These are phyloP conservation scores for Penicillium sp. DNA, from an alignment of 2,329 filamentous ascomycete species.

Conservation along the genomic window DNA sequence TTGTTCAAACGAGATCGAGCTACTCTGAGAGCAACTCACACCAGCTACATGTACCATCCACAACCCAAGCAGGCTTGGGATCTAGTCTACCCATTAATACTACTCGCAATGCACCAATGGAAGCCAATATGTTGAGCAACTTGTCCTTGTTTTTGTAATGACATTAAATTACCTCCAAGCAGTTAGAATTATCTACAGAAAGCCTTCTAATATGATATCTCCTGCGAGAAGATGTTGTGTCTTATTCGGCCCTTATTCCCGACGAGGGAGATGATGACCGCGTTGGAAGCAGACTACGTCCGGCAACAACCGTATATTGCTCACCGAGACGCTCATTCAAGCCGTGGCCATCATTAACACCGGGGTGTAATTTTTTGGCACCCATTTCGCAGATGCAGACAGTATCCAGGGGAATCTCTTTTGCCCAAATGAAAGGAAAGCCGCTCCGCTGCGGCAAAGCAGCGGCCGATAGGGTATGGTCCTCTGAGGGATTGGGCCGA, in stretches of 20 bases:
- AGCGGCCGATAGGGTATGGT: not conserved
- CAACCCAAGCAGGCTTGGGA: slow-evolving; percentile 26
- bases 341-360: slow-evolving; percentile 23
- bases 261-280: not conserved
- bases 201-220: not conserved
- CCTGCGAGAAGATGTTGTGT: too few species aligned
- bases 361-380: slow-evolving; percentile 63
- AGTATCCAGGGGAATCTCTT: slow-evolving; percentile 64
- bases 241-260: not conserved
- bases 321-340: slow-evolving; percentile 51
- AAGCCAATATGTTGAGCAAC: not conserved
- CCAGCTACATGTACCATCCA: not conserved
- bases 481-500: too few species aligned
- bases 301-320: slow-evolving; percentile 52
- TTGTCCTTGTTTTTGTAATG: not conserved
- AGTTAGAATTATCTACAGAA: not conserved
- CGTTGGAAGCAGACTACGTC: slow-evolving; percentile 30
- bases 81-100: slow-evolving; percentile 7
- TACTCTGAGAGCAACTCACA: not conserved
- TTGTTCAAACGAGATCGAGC: not conserved
- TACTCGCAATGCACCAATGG: slow-evolving; percentile 3
- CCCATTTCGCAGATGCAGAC: slow-evolving; percentile 87
- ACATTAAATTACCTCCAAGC: not conserved
- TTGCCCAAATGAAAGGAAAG: slow-evolving; percentile 65
- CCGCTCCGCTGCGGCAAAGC: not conserved